Conservation (phyloP, 768 basidiomycete genomes). For the Trametopsis cervina region DNA sequence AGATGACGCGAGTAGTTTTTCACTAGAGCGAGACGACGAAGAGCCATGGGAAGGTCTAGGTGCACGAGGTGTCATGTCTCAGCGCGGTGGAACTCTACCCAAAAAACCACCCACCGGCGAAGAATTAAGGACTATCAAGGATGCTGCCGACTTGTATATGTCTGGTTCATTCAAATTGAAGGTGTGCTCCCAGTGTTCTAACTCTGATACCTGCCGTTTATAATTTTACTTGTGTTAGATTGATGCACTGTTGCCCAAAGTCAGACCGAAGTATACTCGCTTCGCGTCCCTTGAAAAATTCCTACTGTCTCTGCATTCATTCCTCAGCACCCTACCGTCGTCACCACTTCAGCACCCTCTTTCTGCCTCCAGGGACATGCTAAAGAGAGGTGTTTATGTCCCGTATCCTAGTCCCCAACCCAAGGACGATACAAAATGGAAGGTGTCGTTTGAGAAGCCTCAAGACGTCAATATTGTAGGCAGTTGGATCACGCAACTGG, state of each 20-base stretch:
- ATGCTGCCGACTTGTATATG: constrained; percentile 65
- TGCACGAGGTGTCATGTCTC: constrained; percentile 1
- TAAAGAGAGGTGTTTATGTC: constrained; percentile 50
- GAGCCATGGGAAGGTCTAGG: constrained; percentile 10
- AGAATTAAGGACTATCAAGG: constrained; percentile 66
- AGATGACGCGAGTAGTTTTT: constrained; percentile 9
- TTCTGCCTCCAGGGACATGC: constrained; percentile 47
- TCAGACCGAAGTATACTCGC: constrained; percentile 57
- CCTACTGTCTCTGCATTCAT: constrained; percentile 59
- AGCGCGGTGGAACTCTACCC: constrained; percentile 6
- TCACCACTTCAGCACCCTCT: constrained; percentile 59
- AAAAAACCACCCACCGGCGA: constrained; percentile 59
- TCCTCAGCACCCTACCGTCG: constrained; percentile 53
- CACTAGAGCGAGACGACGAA: constrained; percentile 9
- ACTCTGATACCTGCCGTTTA: not conserved
- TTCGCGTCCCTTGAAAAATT: constrained; percentile 59
- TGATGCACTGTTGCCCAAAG: constrained; percentile 71
- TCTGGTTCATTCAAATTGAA: constrained; percentile 84
- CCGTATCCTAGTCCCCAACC: constrained; percentile 69
- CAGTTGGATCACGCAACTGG: constrained; percentile 77
- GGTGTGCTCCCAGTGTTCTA: constrained; percentile 37
- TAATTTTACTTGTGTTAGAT: constrained; percentile 41
- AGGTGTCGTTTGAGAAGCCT: constrained; percentile 73
- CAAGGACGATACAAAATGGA: constrained; percentile 81
- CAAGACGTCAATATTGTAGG: constrained; percentile 73